A percentile compares a stretch with the other conserved stretches of the same genome.
Evolutionary conservation across 1,284 basidiomycete genomes (phyloP).

Genomic region (Cryptococcus sp.): DNA sequence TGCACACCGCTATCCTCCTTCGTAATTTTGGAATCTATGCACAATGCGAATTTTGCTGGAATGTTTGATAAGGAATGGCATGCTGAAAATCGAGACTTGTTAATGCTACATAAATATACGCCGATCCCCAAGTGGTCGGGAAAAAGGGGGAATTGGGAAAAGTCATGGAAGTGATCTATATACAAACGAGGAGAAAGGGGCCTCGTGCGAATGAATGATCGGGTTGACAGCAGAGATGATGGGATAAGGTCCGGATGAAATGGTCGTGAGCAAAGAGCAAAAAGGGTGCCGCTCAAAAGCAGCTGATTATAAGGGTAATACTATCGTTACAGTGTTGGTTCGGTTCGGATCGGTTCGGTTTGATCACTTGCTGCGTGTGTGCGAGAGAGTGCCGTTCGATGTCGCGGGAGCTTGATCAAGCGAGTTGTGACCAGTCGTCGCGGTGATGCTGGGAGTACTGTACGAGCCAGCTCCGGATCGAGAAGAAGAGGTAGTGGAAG

Average conservation of each 20-base stretch:
- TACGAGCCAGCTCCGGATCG: not conserved
- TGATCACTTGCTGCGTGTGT: not conserved
- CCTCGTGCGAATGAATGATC: too few relatives aligned
- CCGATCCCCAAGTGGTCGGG: too few relatives aligned
- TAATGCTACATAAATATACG: too few relatives aligned
- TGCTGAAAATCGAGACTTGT: too few relatives aligned
- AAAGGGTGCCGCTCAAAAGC: not conserved
- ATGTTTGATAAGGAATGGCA: too few relatives aligned
- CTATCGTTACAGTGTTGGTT: constrained; percentile 8
- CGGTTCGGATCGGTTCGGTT: not conserved
- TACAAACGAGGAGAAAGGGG: too few relatives aligned
- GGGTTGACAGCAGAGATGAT: too few relatives aligned
- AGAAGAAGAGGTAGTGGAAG: not conserved
- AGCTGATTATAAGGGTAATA: constrained; percentile 8
- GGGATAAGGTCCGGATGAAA: too few relatives aligned
- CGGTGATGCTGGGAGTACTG: constrained; percentile 19
- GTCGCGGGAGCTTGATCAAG: constrained; percentile 15
- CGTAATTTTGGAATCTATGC: too few relatives aligned
- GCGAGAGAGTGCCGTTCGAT: not conserved
- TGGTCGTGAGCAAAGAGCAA: not conserved
- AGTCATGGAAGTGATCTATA: not conserved
- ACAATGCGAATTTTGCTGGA: too few relatives aligned
- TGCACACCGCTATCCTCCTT: too few relatives aligned
- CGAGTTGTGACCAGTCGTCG: constrained; percentile 11
- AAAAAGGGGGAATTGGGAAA: not conserved